phyloP scores from a whole-genome alignment of 1,284 basidiomycete species.

The Vanrija sp. region DNA sequence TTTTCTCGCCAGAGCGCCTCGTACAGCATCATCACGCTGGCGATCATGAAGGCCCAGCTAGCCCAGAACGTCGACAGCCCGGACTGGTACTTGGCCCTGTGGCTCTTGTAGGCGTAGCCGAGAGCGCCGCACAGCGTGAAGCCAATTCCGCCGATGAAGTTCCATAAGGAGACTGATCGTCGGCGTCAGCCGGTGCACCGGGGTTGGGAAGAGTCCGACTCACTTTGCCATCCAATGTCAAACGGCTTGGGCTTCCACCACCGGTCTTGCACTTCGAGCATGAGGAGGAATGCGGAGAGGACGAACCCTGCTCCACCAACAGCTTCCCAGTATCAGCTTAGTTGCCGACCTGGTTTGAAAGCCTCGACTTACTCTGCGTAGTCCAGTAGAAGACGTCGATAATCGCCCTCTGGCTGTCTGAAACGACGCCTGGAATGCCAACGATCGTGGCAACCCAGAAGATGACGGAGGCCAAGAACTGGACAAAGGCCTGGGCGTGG shows the following conservation, averaged over 20 bases:
- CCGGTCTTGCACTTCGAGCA: conserved; percentile 57
- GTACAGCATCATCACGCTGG: conserved; percentile 56
- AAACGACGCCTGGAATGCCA: conserved; percentile 55
- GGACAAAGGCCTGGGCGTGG: conserved; percentile 49
- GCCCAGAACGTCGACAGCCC: conserved; percentile 60
- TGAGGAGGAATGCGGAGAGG: conserved; percentile 55
- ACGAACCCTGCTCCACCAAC: conserved; percentile 59
- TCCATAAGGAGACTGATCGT: conserved; percentile 53
- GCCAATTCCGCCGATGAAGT: conserved; percentile 57
- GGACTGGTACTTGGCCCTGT: conserved; percentile 52
- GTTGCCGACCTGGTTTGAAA: neutral
- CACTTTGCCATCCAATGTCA: conserved; percentile 58
- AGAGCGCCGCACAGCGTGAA: conserved; percentile 49
- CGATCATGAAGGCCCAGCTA: conserved; percentile 61
- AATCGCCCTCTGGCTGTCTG: conserved; percentile 35
- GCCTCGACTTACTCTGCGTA: conserved; percentile 39
- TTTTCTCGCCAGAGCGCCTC: conserved; percentile 34
- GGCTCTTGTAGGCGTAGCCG: too few species aligned
- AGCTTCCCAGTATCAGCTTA: conserved; percentile 48
- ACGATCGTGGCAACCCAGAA: conserved; percentile 60
- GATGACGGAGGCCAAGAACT: conserved; percentile 56
- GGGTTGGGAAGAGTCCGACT: conserved; percentile 14
- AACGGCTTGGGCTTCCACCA: conserved; percentile 52
- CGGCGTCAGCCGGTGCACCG: conserved; percentile 4
- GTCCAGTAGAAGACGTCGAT: conserved; percentile 54